A percentile compares a stretch with the other conserved stretches of the same genome.
Conservation (phyloP, 2,329 filamentous ascomycete genomes). For the Gnomoniopsis sp. region DNA sequence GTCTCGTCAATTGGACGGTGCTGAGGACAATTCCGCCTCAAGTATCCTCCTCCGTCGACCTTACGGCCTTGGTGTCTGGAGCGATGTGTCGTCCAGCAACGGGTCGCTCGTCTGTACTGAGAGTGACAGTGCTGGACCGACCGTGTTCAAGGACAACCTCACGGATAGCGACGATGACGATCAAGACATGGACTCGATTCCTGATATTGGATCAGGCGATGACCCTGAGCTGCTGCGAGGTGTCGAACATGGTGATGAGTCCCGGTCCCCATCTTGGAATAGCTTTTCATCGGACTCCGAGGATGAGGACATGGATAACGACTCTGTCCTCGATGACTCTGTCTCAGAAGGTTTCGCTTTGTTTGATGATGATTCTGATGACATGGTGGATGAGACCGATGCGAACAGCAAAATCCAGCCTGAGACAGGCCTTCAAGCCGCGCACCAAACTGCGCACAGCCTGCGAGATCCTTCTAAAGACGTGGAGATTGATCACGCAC, state of each 20-base stretch:
- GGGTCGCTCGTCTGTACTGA: not conserved
- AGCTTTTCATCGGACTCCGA: slow-evolving; percentile 3
- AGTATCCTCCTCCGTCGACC: no score
- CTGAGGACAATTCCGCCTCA: no score
- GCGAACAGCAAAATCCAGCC: not conserved
- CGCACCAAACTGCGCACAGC: not conserved
- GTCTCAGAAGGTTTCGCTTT: not conserved
- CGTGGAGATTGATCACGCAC: not conserved
- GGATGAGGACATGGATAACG: slow-evolving; percentile 2
- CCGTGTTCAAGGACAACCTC: not conserved
- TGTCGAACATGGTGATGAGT: not conserved
- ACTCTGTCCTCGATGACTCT: slow-evolving; percentile 6
- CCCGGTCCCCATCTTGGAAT: slow-evolving; percentile 12
- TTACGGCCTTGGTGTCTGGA: not conserved
- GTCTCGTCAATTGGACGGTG: no score
- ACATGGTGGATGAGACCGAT: not conserved
- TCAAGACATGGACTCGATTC: slow-evolving; percentile 1
- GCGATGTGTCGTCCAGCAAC: not conserved
- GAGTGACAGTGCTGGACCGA: not conserved
- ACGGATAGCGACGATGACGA: no score
- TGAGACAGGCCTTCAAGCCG: slow-evolving; percentile 3
- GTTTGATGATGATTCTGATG: not conserved
- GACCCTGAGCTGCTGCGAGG: not conserved
- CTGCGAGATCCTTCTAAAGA: not conserved
- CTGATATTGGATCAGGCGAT: not conserved